Conservation (phyloP, 352 stramenopile genomes). For the Halophytophthora polymorphica region DNA sequence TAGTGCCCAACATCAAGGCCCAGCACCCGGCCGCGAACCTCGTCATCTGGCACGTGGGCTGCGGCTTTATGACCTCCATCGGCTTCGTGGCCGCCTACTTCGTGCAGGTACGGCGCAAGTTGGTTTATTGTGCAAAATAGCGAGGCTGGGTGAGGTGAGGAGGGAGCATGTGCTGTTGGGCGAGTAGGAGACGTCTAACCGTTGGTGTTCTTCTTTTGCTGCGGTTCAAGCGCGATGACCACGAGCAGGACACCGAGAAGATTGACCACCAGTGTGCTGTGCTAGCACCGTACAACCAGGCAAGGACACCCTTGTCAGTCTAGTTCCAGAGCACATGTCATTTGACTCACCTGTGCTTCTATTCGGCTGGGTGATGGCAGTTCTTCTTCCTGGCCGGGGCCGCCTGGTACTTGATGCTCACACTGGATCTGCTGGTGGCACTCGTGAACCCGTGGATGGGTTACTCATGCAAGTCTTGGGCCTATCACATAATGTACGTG, state of each 20-base stretch:
- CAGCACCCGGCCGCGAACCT: constrained; percentile 75
- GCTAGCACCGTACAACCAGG: constrained; percentile 67
- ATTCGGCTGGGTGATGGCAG: constrained; percentile 24
- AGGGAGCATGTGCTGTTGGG: no score
- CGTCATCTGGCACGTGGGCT: constrained; percentile 78
- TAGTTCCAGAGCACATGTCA: background rate
- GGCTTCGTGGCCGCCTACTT: constrained; percentile 63
- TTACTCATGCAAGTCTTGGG: constrained; percentile 83
- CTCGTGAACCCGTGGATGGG: constrained; percentile 88
- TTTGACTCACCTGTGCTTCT: no score
- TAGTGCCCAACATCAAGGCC: constrained; percentile 71
- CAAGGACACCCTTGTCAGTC: constrained; percentile 1
- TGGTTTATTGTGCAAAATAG: no score
- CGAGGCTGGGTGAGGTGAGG: no score
- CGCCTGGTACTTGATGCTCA: constrained; percentile 85
- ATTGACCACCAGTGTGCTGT: constrained; percentile 42
- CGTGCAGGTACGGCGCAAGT: constrained; percentile 30
- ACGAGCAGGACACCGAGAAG: constrained; percentile 4
- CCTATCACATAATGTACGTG: constrained; percentile 77
- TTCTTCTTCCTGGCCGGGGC: constrained; percentile 72
- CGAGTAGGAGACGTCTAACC: no score
- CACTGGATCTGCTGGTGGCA: constrained; percentile 77
- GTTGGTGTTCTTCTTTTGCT: no score
- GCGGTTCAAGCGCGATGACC: constrained; percentile 8
- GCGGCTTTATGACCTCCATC: constrained; percentile 51